Base-by-base conservation (phyloP, 1,139 yeast genomes). In the Hanseniaspora sp. region DNA sequence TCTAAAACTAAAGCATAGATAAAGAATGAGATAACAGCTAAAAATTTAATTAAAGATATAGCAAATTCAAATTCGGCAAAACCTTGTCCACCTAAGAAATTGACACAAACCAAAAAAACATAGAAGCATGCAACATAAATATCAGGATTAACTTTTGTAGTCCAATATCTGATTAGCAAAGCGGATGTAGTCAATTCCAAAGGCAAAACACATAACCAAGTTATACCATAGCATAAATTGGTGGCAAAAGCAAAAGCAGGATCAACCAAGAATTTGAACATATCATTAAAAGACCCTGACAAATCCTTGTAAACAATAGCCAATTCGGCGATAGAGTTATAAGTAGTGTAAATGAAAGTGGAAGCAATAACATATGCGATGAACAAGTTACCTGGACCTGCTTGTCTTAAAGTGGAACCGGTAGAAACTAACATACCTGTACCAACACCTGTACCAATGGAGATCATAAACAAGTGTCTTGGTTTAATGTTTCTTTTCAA, bases 381-480 rank as follows among this genome's bases (percentile, higher is more conserved):
- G 46, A 86, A 68, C 39, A 86, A 70, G 34, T 86, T 82, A 5
- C 84, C 92, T 1, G 95, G 94, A 28, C 95, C 95, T 56, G 90
- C 90, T 30, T 74, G 71, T 33, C 70, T 66, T 59, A 86, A 71
- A 6, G 87, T 77, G 23, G 74, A 70, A 43, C 94, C 95, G 18
- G 84, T 75, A 46, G 95, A 95, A 44, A 86, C 80, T 56, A 80
- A 74, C 49, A 83, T 69, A 53, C 92, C 92, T 8, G 86, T 81
- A 68, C 95, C 95, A 55, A 86, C 83, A 59, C 88, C 83, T 18
- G 92, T 85, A 18, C 94, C 95, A 53, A 86, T 73, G 45, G 94
- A 84, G 62, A 86, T 83, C 82, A 82, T 77, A 61, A 79, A 77
- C 56, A 77, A 64, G 63, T 77, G 80, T 54, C 80, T 67, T 17